Evolutionary conservation across 192 early-diverging fungal species (phyloP).

Genomic region (Allomyces macrogynus): DNA sequence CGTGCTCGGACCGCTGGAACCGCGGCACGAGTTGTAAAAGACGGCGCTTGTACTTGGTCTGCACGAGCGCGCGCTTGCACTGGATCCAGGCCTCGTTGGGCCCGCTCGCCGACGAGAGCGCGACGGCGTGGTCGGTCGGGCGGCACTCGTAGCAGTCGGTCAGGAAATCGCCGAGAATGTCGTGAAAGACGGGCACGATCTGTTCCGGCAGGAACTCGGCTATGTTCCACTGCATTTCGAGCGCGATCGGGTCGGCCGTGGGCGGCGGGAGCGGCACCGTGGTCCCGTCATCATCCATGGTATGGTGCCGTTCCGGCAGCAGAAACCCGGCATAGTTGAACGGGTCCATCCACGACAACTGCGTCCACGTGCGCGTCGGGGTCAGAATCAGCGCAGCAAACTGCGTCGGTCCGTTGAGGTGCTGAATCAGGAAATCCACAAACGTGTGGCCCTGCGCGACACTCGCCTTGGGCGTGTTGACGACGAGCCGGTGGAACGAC

Average conservation of each 20-base stretch:
- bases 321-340: constrained; percentile 59
- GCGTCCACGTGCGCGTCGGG: constrained; percentile 52
- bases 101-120: not conserved
- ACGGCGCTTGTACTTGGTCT: constrained; percentile 27
- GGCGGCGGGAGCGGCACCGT: constrained; percentile 2
- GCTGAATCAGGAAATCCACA: constrained; percentile 44
- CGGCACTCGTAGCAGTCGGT: not conserved
- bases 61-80: not conserved
- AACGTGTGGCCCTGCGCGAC: constrained; percentile 53
- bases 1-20: constrained; percentile 18
- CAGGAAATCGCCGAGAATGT: not conserved
- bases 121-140: not conserved
- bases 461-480: constrained; percentile 58
- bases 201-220: constrained; percentile 54
- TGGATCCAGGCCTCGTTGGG: not conserved
- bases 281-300: not conserved
- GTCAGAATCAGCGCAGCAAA: constrained; percentile 55
- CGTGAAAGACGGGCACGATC: not conserved
- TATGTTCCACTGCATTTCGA: constrained; percentile 74
- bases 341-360: constrained; percentile 79
- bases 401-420: constrained; percentile 44
- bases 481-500: constrained; percentile 56
- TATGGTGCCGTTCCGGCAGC: not conserved
- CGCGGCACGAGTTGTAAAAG: constrained; percentile 39
- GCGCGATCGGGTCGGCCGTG: constrained; percentile 8